Evolutionary conservation across 1,284 basidiomycete species (phyloP), one percentile per base, ranked within the genome.

Genomic region (Tylopilus sp.): DNA sequence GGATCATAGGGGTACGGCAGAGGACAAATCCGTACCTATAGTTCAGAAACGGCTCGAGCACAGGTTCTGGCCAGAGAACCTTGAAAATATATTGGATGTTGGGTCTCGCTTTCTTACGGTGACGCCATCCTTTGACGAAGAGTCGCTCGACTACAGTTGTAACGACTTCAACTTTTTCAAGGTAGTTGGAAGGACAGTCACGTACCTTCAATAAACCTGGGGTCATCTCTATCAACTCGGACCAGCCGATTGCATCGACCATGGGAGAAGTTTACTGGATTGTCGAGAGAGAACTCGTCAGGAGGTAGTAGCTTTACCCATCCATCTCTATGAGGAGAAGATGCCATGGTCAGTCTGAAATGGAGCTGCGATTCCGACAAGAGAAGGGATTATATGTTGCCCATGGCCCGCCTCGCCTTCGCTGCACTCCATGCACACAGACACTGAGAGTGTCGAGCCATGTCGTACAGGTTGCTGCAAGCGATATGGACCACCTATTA

Each of bases 41-140:
- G 39, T 69, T 58, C 36, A 74, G 64, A 58, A 74, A 83, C n/a
- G 73, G 65, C 38, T 73, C 67, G 7, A 82, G 64, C 28, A 54
- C 67, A 7, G 71, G 58, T 51, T 76, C 70, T 14, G 77, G 64
- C 44, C 71, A 75, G 40, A 79, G 59, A 31, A 84, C 67, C 58
- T 75, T 79, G 61, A 76, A 82, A 9, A 83, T 67, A 14, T 71
- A 70, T 36, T 73, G 74, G 26, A 83, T 64, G n/a, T 68, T 65
- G 5, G 80, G 82, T 47, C 62, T 71, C 9, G 64, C 55, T 58
- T 81, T 83, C 48, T 77, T 69, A 2, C 73, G 72, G 59, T 83
- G 82, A 46, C 69, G 73, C 81, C 81, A 83, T 31, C 77, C 77
- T 53, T 72, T 74, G 44, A 66, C 56, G 55, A 83, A 83, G 39